Percentiles rank a stretch among this genome's conserved stretches.
phyloP scores from a whole-genome alignment of 2,329 filamentous ascomycete species.

The Phoma sp. region DNA sequence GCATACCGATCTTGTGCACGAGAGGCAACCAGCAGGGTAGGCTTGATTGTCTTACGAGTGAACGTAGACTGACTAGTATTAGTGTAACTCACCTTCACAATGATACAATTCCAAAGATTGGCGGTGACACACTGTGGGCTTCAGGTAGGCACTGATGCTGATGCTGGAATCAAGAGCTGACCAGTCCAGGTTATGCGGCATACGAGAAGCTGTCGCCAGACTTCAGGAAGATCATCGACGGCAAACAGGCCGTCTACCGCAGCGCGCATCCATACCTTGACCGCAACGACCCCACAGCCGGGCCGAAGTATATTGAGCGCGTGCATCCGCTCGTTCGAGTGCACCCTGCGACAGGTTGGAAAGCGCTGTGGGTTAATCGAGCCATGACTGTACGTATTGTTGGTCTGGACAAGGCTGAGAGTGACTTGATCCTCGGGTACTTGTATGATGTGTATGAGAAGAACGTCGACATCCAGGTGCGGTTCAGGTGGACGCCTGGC shows the following conservation, averaged over 20 bases:
- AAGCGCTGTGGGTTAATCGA: constrained; percentile 74
- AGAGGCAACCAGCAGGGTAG: constrained; percentile 69
- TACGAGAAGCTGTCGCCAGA: constrained; percentile 75
- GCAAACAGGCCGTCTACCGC: constrained; percentile 67
- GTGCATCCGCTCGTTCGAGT: constrained; percentile 72
- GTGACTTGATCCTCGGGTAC: constrained; percentile 70
- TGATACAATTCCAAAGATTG: constrained; percentile 68
- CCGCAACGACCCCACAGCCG: constrained; percentile 64
- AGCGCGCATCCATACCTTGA: constrained; percentile 73
- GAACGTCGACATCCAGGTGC: constrained; percentile 74
- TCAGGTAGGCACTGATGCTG: constrained; percentile 41
- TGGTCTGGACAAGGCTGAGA: constrained; percentile 72
- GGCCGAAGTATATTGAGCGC: constrained; percentile 71
- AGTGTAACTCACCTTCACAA: constrained; percentile 72
- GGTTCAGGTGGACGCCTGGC: constrained; percentile 72
- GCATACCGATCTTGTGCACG: constrained; percentile 76
- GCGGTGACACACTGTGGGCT: constrained; percentile 77
- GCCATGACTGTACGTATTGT: constrained; percentile 73
- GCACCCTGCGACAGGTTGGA: constrained; percentile 77
- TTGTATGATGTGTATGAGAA: constrained; percentile 72
- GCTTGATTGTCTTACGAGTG: not conserved
- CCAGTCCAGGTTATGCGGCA: constrained; percentile 62
- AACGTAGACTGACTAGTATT: not conserved
- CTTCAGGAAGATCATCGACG: constrained; percentile 75
- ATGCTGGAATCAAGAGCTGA: constrained; percentile 33